These are phyloP conservation scores for Aspergillus phoenicis DNA, from an alignment of 2,329 filamentous ascomycete species.

Conservation along the genomic window DNA sequence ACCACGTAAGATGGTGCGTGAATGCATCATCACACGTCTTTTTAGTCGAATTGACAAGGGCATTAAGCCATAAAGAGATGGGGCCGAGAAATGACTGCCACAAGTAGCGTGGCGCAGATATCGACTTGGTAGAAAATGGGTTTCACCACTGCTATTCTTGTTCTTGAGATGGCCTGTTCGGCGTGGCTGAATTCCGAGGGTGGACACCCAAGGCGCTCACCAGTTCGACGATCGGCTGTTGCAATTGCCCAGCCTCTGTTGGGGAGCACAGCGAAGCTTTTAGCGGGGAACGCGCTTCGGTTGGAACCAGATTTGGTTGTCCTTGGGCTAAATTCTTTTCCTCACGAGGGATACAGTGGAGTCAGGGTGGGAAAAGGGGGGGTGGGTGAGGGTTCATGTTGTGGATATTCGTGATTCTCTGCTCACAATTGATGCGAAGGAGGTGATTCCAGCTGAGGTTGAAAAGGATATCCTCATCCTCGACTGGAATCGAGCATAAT, in stretches of 20 bases:
- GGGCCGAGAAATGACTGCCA: not conserved
- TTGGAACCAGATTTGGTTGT: not conserved
- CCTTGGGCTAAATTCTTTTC: conserved; percentile 8
- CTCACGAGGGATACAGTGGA: not conserved
- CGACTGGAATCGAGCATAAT: no score
- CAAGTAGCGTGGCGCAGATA: not conserved
- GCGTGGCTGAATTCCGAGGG: not conserved
- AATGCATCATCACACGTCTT: not conserved
- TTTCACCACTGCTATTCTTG: not conserved
- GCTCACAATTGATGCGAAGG: no score
- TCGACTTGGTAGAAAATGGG: not conserved
- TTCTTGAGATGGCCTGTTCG: not conserved
- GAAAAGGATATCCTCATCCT: no score
- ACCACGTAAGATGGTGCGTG: not conserved
- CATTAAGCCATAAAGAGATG: not conserved
- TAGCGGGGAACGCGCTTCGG: not conserved
- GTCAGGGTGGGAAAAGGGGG: not conserved
- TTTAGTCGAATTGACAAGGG: not conserved
- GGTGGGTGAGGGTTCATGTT: no score
- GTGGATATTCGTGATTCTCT: no score
- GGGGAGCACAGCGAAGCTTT: not conserved
- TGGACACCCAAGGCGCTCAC: not conserved
- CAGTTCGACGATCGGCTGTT: conserved; percentile 3
- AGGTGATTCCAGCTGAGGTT: no score
- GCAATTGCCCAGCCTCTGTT: not conserved